phyloP scores from a whole-genome alignment of 305 asterid species.

The Fraxinus angustifolia region DNA sequence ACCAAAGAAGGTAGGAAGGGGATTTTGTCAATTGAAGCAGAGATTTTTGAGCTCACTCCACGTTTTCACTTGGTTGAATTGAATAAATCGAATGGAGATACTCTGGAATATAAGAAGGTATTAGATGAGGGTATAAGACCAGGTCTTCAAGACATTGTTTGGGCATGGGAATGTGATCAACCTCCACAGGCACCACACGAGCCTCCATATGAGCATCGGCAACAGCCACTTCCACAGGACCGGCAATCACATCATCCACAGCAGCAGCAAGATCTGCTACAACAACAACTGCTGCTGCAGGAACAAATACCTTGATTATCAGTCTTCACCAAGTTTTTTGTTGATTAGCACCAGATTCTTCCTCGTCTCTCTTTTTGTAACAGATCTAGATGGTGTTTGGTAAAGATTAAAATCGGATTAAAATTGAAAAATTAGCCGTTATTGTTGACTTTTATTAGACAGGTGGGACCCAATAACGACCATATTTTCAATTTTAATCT shows the following conservation, averaged over 20 bases:
- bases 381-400: too few species aligned
- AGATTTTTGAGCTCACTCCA: slow-evolving; percentile 51
- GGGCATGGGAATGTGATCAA: slow-evolving; percentile 52
- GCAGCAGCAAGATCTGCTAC: neutral
- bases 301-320: slow-evolving; percentile 22
- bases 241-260: neutral
- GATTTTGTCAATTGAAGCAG: slow-evolving; percentile 40
- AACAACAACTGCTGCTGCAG: slow-evolving; percentile 17
- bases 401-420: too few species aligned
- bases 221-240: neutral
- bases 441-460: too few species aligned
- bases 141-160: slow-evolving; percentile 55
- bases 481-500: too few species aligned
- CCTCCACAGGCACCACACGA: neutral
- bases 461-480: too few species aligned
- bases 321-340: neutral
- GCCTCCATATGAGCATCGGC: neutral
- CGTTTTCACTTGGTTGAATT: slow-evolving; percentile 52
- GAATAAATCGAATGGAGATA: slow-evolving; percentile 52
- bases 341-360: neutral
- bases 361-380: neutral
- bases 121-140: slow-evolving; percentile 50
- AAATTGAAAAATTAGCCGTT: too few species aligned
- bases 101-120: slow-evolving; percentile 47
- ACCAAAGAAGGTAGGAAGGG: slow-evolving; percentile 54